Conservation (phyloP, 495 filamentous ascomycete genomes). For the Tetracladium setigerum region DNA sequence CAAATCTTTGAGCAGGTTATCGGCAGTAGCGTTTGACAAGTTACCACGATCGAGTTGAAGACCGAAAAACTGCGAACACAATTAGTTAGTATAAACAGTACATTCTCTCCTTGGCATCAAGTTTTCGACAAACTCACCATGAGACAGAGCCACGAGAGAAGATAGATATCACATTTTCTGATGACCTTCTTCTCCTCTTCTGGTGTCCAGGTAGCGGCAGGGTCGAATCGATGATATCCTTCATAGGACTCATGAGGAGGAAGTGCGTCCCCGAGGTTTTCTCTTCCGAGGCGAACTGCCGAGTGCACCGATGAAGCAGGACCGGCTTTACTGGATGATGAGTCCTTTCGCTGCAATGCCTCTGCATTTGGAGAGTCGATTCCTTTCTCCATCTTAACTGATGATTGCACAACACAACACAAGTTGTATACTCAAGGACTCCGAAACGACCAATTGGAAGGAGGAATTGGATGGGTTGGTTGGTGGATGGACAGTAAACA, state of each 20-base stretch:
- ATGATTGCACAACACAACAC: not conserved
- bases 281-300: not conserved
- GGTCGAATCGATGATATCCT: slow-evolving; percentile 44
- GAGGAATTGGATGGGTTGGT: too few species aligned
- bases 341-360: not conserved
- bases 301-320: slow-evolving; percentile 5
- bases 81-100: slow-evolving; percentile 20
- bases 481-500: too few species aligned
- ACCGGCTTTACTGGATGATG: not conserved
- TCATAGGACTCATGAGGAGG: slow-evolving; percentile 21
- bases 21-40: slow-evolving; percentile 45
- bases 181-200: slow-evolving; percentile 45
- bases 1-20: slow-evolving; percentile 48
- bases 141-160: slow-evolving; percentile 35
- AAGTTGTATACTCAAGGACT: not conserved
- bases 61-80: slow-evolving; percentile 39
- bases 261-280: slow-evolving; percentile 4
- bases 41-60: slow-evolving; percentile 53
- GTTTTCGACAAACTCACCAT: slow-evolving; percentile 14
- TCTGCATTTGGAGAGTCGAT: not conserved
- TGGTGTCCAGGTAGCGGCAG: slow-evolving; percentile 41
- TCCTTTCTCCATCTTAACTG: not conserved
- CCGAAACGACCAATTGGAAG: slow-evolving; percentile 27
- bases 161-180: slow-evolving; percentile 43
- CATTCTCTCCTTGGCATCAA: too few species aligned